Percentiles rank a stretch among this genome's conserved stretches.
phyloP scores from a whole-genome alignment of 208 protist genomes.

The Leishmania tarentolae region DNA sequence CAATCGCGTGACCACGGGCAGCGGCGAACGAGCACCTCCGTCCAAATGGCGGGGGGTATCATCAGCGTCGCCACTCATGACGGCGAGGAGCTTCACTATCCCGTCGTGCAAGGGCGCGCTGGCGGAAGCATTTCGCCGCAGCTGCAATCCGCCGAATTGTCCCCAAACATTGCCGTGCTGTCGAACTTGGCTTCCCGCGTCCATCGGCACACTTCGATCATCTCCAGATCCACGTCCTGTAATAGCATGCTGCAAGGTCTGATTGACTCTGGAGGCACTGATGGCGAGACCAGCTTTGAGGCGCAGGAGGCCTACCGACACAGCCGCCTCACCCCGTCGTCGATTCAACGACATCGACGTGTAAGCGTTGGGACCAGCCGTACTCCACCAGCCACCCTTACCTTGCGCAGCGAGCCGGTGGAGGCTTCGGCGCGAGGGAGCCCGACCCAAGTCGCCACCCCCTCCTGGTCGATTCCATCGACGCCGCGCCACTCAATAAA shows the following conservation, averaged over 20 bases:
- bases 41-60: background rate
- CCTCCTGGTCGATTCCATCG: constrained; percentile 8
- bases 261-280: background rate
- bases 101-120: constrained; percentile 29
- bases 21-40: background rate
- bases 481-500: constrained; percentile 21
- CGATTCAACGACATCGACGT: constrained; percentile 26
- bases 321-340: constrained; percentile 25
- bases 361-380: constrained; percentile 1
- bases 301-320: constrained; percentile 17
- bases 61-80: constrained; percentile 24
- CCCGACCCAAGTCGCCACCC: background rate
- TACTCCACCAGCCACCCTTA: constrained; percentile 15
- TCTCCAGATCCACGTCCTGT: background rate
- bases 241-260: background rate
- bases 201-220: constrained; percentile 12
- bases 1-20: background rate
- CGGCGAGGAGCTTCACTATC: constrained; percentile 25
- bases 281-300: constrained; percentile 12
- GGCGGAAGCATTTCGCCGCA: constrained; percentile 21
- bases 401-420: constrained; percentile 24
- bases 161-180: background rate
- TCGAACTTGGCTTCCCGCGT: constrained; percentile 10
- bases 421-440: constrained; percentile 20
- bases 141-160: background rate